These are phyloP conservation scores for Fraxinus americana DNA, from an alignment of 257 asterid species.

Conservation along the genomic window DNA sequence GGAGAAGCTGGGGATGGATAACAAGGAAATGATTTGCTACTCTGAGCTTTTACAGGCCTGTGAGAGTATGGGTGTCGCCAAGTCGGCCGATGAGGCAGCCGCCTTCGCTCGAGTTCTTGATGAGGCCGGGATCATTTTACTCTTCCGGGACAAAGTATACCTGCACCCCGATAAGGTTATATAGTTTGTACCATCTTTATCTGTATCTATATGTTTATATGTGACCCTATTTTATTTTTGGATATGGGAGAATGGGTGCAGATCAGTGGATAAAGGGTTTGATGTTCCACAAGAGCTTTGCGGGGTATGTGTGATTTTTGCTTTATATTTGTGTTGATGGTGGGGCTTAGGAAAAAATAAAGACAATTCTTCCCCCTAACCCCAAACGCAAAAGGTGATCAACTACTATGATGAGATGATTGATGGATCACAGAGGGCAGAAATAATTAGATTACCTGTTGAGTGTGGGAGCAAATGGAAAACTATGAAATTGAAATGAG, in stretches of 20 bases:
- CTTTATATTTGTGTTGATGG: neutral
- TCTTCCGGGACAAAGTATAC: conserved; percentile 81
- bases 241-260: neutral
- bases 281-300: neutral
- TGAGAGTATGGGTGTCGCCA: conserved; percentile 58
- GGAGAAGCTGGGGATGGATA: conserved; percentile 62
- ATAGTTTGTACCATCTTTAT: neutral
- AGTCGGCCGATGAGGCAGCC: conserved; percentile 58
- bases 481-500: too few relatives aligned
- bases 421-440: neutral
- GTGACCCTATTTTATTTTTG: neutral
- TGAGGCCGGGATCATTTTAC: conserved; percentile 77
- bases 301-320: neutral
- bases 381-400: neutral
- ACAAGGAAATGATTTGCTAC: conserved; percentile 61
- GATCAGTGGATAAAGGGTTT: neutral
- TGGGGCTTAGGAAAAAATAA: neutral
- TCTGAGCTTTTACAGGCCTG: conserved; percentile 58
- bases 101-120: conserved; percentile 75
- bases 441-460: too few relatives aligned
- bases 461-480: too few relatives aligned
- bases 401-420: neutral
- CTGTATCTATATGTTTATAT: neutral
- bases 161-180: conserved; percentile 79
- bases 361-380: neutral